These are phyloP conservation scores for Trichoderma pleuroti DNA, from an alignment of 2,329 filamentous ascomycete species.

Conservation along the genomic window DNA sequence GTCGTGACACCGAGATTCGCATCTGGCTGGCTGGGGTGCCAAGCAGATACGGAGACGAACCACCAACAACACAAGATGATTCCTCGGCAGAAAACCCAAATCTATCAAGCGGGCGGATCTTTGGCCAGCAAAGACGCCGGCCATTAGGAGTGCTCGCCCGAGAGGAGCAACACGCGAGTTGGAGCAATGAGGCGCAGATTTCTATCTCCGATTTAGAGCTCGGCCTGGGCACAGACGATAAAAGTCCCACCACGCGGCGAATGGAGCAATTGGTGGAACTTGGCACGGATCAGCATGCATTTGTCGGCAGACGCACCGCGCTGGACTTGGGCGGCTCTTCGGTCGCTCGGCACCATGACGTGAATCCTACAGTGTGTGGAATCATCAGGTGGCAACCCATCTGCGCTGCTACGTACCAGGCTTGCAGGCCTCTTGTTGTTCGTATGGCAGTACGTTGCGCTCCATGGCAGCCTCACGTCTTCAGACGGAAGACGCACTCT, in stretches of 20 bases:
- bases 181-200: neutral
- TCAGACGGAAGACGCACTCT: neutral
- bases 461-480: neutral
- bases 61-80: neutral
- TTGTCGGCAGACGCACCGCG: neutral
- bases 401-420: neutral
- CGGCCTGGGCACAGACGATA: neutral
- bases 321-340: neutral
- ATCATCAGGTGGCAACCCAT: neutral
- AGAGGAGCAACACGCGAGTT: neutral
- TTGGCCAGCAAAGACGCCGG: neutral
- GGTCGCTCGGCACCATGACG: neutral
- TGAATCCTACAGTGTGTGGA: conserved; percentile 2
- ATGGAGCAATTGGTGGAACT: neutral
- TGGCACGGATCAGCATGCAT: neutral
- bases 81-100: neutral
- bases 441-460: neutral
- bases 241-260: neutral
- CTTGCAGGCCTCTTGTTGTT: neutral
- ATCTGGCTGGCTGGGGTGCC: neutral
- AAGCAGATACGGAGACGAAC: neutral
- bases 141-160: neutral
- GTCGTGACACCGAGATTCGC: neutral
- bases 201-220: neutral
- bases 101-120: neutral